A percentile compares a stretch with the other conserved stretches of the same genome.
phyloP scores from a whole-genome alignment of 1,139 yeast species.

The Nakaseomyces kungkrabaensis region DNA sequence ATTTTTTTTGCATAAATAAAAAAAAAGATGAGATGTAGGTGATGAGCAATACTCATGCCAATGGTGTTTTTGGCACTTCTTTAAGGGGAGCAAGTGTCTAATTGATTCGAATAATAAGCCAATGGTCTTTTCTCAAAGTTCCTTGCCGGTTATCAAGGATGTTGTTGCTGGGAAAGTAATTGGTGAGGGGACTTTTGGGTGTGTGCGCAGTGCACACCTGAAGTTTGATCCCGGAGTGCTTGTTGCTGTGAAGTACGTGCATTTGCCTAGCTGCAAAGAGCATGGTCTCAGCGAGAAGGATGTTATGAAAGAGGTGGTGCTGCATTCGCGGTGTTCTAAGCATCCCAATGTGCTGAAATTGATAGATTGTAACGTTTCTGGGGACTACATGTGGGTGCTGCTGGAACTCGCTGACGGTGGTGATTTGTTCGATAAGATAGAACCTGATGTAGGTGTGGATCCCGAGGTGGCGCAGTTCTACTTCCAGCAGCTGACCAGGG shows the following conservation, averaged over 20 bases:
- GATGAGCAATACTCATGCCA: too few relatives aligned
- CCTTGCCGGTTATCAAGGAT: conserved; percentile 31
- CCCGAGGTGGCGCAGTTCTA: conserved; percentile 59
- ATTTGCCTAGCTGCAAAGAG: conserved; percentile 37
- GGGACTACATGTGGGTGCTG: conserved; percentile 49
- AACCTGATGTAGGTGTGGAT: conserved; percentile 62
- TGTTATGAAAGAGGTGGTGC: conserved; percentile 41
- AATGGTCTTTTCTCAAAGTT: conserved; percentile 25
- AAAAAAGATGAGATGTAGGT: too few relatives aligned
- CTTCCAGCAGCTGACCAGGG: conserved; percentile 51
- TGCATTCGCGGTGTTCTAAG: conserved; percentile 46
- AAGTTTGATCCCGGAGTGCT: conserved; percentile 27
- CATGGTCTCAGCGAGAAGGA: conserved; percentile 39
- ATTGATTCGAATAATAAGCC: neutral
- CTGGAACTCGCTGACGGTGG: conserved; percentile 64
- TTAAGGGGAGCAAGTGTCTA: too few relatives aligned
- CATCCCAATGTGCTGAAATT: conserved; percentile 51
- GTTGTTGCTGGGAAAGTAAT: conserved; percentile 33
- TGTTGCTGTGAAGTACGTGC: conserved; percentile 50
- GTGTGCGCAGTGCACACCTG: conserved; percentile 31
- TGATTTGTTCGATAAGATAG: conserved; percentile 63
- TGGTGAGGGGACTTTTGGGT: conserved; percentile 42
- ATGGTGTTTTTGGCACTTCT: too few relatives aligned
- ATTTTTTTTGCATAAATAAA: too few relatives aligned
- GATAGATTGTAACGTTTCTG: conserved; percentile 41